phyloP scores from a whole-genome alignment of 768 basidiomycete species.

The Exsudoporus frostii region DNA sequence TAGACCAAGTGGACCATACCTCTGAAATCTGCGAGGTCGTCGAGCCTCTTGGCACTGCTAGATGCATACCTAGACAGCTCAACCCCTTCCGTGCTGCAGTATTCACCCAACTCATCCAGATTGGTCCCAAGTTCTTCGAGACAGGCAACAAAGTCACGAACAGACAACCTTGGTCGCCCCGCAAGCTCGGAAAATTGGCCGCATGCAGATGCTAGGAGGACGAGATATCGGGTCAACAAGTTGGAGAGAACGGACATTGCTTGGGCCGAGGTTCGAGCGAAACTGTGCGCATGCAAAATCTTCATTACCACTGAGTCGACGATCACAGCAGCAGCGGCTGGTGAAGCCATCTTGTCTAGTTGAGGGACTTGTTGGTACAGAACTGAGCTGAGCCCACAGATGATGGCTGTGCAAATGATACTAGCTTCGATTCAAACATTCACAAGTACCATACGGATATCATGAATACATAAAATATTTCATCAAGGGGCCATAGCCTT shows the following conservation, averaged over 20 bases:
- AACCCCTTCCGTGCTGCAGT: slow-evolving; percentile 59
- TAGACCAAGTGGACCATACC: slow-evolving; percentile 43
- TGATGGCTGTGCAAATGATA: slow-evolving; percentile 4
- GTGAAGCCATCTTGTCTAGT: slow-evolving; percentile 23
- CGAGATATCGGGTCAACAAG: slow-evolving; percentile 70
- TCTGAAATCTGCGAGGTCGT: slow-evolving; percentile 72
- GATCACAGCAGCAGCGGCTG: slow-evolving; percentile 53
- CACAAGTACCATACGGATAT: not conserved
- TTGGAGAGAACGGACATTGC: slow-evolving; percentile 71
- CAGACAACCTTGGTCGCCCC: slow-evolving; percentile 56
- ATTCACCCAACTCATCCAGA: slow-evolving; percentile 67
- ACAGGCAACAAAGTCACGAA: slow-evolving; percentile 60
- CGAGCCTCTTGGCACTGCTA: slow-evolving; percentile 59
- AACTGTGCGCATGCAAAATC: slow-evolving; percentile 74
- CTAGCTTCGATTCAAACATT: not conserved
- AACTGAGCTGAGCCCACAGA: not conserved
- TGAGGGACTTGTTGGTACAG: not conserved
- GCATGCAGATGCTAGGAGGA: slow-evolving; percentile 61
- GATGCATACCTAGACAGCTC: slow-evolving; percentile 68
- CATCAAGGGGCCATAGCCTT: not conserved
- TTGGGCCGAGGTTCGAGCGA: slow-evolving; percentile 72
- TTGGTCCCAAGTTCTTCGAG: slow-evolving; percentile 74
- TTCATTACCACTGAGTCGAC: slow-evolving; percentile 66
- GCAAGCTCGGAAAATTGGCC: slow-evolving; percentile 74
- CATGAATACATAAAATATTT: not conserved